A percentile compares a stretch with the other conserved stretches of the same genome.
Conservation (phyloP, 352 stramenopile species). For the Vaucheria bursata region DNA sequence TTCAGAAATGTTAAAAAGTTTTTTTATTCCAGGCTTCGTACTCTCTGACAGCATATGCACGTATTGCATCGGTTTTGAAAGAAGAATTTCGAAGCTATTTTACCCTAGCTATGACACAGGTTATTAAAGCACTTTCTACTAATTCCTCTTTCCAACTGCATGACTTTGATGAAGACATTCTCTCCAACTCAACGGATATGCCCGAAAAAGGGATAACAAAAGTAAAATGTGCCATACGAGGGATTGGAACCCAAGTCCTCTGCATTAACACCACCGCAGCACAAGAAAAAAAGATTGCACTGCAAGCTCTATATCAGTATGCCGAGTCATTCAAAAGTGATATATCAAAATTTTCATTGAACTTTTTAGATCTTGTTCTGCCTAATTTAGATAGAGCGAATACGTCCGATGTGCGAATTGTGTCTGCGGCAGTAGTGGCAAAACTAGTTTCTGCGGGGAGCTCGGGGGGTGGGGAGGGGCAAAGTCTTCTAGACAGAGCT, state of each 20-base stretch:
- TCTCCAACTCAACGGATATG: conserved; percentile 9
- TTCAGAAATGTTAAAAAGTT: too few species aligned
- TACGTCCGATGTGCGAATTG: conserved; percentile 19
- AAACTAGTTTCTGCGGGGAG: conserved; percentile 12
- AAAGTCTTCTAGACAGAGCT: conserved; percentile 13
- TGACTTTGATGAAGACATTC: background rate
- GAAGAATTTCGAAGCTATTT: conserved; percentile 35
- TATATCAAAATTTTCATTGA: conserved; percentile 12
- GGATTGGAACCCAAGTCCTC: conserved; percentile 26
- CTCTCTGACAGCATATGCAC: conserved; percentile 4
- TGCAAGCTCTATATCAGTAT: conserved; percentile 31
- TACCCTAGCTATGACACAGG: conserved; percentile 11
- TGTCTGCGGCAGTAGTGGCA: conserved; percentile 34
- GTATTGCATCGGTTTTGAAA: conserved; percentile 24
- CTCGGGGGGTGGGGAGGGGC: conserved; percentile 7
- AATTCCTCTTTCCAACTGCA: conserved; percentile 22
- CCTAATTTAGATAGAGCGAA: conserved; percentile 27
- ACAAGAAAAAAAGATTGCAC: background rate
- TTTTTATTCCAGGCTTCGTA: conserved; percentile 2
- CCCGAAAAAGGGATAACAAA: conserved; percentile 12
- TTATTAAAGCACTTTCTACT: conserved; percentile 16
- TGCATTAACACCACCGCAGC: conserved; percentile 34
- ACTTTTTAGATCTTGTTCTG: conserved; percentile 12
- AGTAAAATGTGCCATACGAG: conserved; percentile 14
- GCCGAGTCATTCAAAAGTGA: conserved; percentile 21